Base-by-base conservation (phyloP, 2,329 filamentous ascomycete genomes). In the Fusarium globosum region DNA sequence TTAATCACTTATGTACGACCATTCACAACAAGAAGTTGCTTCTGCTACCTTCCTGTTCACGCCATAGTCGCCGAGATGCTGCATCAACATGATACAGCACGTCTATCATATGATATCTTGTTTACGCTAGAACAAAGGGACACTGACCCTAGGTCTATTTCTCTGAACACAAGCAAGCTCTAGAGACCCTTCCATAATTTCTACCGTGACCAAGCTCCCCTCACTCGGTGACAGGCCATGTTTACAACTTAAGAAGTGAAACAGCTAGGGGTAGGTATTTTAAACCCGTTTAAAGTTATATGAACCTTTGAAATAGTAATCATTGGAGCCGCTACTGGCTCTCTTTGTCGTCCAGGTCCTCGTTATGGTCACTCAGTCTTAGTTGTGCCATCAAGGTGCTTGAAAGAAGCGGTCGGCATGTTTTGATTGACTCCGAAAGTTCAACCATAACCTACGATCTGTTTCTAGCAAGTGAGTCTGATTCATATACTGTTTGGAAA, bases 11-110 rank as follows among this genome's bases (percentile, higher is more conserved):
- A n/a, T n/a, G n/a, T n/a, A 33, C n/a, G 20, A 69, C 33, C 14
- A 13, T 38, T 49, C 35, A 45, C 21, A 39, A 43, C 28, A 38
- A 45, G 36, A 20, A 12, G 38, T 33, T 26, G 9, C 41, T 16
- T 58, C 48, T 69, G 30, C 23, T 53, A 65, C 65, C 65, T 59
- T 65, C 65, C 65, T 69, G 28, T 69, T 69, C 42, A 35, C 36
- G 20, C 28, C 16, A 33, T n/a, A 36, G 21, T 35, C 36, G 13
- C 42, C 43, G 55, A 41, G 18, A 18, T 23, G 3, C 8, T 30
- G 36, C 35, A 15, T n/a, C 45, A 45, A 30, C 28, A n/a, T 15
- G 23, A 18, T 41, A 16, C 10, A 28, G 14, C 6, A 3, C 14
- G 16, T 14, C 15, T 36, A 26, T 18, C 10, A 33, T 13, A 55